These are phyloP conservation scores for Selaginella moellendorffii DNA, from an alignment of 75 land plant species.

Conservation along the genomic window DNA sequence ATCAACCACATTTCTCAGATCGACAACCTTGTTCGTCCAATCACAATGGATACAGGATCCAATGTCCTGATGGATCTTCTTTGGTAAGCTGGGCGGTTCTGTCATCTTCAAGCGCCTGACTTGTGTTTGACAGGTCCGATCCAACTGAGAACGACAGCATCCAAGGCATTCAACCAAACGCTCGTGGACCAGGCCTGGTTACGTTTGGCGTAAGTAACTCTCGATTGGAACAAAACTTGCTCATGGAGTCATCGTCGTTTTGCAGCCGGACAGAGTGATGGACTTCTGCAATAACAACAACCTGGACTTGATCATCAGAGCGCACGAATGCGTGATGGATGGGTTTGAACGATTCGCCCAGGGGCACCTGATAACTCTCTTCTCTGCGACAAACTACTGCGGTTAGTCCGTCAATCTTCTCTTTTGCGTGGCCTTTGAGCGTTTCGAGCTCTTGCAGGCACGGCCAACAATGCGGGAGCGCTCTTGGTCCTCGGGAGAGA, in stretches of 20 bases:
- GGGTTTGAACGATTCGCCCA: constrained; percentile 31
- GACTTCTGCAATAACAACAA: constrained; percentile 28
- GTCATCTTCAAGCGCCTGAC: background rate
- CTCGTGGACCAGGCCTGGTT: constrained; percentile 26
- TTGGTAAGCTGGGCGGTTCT: constrained; percentile 15
- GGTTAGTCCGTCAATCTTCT: constrained; percentile 3
- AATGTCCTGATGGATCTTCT: constrained; percentile 28
- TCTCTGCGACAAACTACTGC: constrained; percentile 28
- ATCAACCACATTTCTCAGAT: constrained; percentile 22
- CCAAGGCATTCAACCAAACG: constrained; percentile 28
- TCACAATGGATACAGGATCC: constrained; percentile 28
- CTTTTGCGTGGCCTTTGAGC: background rate
- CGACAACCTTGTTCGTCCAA: constrained; percentile 23
- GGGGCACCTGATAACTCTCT: constrained; percentile 23
- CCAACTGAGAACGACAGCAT: constrained; percentile 27
- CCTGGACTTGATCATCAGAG: constrained; percentile 22
- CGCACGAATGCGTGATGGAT: constrained; percentile 32
- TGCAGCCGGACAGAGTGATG: constrained; percentile 27
- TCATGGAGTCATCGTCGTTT: no score
- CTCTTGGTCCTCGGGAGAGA: constrained; percentile 23
- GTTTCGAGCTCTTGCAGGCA: constrained; percentile 23
- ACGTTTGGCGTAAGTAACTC: constrained; percentile 29
- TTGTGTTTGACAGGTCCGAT: constrained; percentile 17
- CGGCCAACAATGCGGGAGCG: constrained; percentile 29
- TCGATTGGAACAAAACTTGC: no score